phyloP scores from a whole-genome alignment of 2,329 filamentous ascomycete genomes.

The Chrysosporium queenslandicum region DNA sequence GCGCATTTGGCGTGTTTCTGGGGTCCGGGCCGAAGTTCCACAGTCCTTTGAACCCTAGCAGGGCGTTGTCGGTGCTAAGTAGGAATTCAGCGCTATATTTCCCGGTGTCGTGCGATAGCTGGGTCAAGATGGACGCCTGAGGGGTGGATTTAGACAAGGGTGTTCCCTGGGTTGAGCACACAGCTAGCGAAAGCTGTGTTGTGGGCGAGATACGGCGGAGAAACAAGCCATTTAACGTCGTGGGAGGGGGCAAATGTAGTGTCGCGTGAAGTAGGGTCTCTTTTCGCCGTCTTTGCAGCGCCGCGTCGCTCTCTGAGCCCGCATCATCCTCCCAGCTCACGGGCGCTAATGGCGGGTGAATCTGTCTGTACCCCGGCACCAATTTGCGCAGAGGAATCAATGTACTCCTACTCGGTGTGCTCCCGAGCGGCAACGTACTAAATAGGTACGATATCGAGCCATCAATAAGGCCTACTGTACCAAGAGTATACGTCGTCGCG shows the following conservation, averaged over 20 bases:
- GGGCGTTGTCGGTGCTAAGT: constrained; percentile 81
- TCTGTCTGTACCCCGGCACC: constrained; percentile 70
- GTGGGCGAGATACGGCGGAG: constrained; percentile 67
- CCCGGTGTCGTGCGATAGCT: constrained; percentile 61
- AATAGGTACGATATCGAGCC: constrained; percentile 97
- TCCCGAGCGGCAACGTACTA: constrained; percentile 67
- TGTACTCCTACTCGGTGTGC: constrained; percentile 58
- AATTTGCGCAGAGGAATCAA: constrained; percentile 66
- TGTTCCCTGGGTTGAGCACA: constrained; percentile 34
- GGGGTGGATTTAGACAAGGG: constrained; percentile 37
- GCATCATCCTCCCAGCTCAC: constrained; percentile 21
- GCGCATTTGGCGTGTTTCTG: constrained; percentile 16
- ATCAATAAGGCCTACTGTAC: constrained; percentile 81
- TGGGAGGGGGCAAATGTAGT: constrained; percentile 52
- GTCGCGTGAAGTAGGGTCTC: constrained; percentile 39
- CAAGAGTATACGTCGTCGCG: constrained; percentile 84
- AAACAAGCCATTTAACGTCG: constrained; percentile 76
- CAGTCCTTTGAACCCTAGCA: constrained; percentile 76
- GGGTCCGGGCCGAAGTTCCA: constrained; percentile 84
- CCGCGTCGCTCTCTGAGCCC: background rate
- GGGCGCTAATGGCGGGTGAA: constrained; percentile 42
- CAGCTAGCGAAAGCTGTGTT: constrained; percentile 66
- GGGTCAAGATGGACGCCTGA: constrained; percentile 38
- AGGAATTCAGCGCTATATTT: constrained; percentile 84
- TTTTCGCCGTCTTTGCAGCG: constrained; percentile 22